Percentiles rank a stretch among this genome's conserved stretches.
These are phyloP conservation scores for Hypoxylon sp. DNA, from an alignment of 2,329 filamentous ascomycete genomes.

Conservation along the genomic window DNA sequence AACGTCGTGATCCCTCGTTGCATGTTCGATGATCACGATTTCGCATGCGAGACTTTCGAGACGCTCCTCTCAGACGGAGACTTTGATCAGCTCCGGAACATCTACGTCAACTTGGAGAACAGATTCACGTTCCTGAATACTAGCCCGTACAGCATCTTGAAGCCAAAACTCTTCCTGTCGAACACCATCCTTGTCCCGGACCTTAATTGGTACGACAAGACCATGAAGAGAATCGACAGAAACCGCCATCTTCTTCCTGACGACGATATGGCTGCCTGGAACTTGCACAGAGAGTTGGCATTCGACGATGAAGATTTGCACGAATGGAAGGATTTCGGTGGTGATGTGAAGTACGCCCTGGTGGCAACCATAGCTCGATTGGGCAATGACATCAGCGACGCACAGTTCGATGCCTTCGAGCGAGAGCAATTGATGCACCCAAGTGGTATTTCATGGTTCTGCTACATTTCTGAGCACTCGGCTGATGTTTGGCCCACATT, in stretches of 20 bases:
- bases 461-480: not conserved
- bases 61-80: not conserved
- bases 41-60: slow-evolving; percentile 19
- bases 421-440: slow-evolving; percentile 19
- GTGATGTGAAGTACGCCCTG: slow-evolving; percentile 15
- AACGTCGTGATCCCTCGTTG: slow-evolving; percentile 12
- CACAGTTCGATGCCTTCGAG: slow-evolving; percentile 7
- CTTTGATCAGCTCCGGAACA: slow-evolving; percentile 2
- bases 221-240: not conserved
- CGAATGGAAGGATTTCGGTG: slow-evolving; percentile 10
- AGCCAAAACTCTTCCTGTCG: slow-evolving; percentile 5
- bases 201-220: slow-evolving; percentile 2
- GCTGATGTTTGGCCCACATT: slow-evolving; percentile 17
- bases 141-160: not conserved
- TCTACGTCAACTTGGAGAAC: slow-evolving; percentile 14
- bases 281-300: not conserved
- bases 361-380: slow-evolving; percentile 5
- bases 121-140: not conserved
- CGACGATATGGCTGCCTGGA: not conserved
- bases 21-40: not conserved
- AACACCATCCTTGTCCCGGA: slow-evolving; percentile 14
- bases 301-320: not conserved
- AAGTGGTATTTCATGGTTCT: slow-evolving; percentile 23
- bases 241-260: not conserved
- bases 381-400: not conserved